Evolutionary conservation across 148 eudicot species (phyloP).

Genomic region (Simmondsia chinensis): DNA sequence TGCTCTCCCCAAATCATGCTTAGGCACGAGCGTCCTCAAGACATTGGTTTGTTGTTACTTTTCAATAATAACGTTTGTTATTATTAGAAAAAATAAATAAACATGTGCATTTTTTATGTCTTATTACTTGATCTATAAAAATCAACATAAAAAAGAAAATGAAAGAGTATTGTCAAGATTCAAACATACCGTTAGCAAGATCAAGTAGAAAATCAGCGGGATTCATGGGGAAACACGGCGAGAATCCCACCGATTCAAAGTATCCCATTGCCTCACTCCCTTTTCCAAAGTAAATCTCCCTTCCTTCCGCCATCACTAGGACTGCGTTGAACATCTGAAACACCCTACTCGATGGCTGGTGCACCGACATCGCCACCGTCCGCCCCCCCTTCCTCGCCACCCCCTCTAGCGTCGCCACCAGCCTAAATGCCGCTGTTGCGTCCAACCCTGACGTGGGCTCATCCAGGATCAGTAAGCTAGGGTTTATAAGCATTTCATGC

Average conservation of each 20-base stretch:
- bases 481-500: conserved; percentile 80
- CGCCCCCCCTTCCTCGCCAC: conserved; percentile 48
- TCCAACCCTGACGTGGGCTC: conserved; percentile 91
- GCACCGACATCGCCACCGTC: conserved; percentile 69
- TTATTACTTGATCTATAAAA: too few relatives aligned
- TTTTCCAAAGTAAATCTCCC: conserved; percentile 60
- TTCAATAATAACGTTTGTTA: too few relatives aligned
- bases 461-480: conserved; percentile 68
- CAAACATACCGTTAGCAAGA: conserved; percentile 97
- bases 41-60: too few relatives aligned
- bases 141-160: not conserved
- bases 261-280: conserved; percentile 55
- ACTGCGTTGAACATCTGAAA: conserved; percentile 61
- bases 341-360: conserved; percentile 82
- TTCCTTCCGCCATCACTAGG: conserved; percentile 67
- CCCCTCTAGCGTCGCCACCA: conserved; percentile 30
- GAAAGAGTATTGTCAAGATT: not conserved
- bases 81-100: too few relatives aligned
- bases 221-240: conserved; percentile 78
- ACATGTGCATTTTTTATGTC: too few relatives aligned
- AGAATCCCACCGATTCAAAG: conserved; percentile 54
- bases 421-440: conserved; percentile 61
- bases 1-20: too few relatives aligned
- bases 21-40: too few relatives aligned
- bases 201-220: conserved; percentile 98